Base-by-base conservation (phyloP, 495 filamentous ascomycete species). In the Letharia lupina region DNA sequence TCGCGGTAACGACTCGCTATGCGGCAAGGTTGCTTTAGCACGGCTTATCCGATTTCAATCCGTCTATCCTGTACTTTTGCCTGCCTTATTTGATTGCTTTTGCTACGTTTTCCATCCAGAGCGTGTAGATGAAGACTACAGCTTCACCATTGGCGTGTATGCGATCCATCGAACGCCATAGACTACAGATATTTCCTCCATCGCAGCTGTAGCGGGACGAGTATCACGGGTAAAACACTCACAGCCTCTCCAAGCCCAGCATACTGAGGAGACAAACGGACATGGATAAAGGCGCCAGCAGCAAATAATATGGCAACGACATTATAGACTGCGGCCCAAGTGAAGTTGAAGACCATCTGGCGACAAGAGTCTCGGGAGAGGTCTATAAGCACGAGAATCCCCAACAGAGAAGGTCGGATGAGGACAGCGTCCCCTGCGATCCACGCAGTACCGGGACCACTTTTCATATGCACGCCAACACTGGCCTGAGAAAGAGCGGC, bases 231-330 rank as follows among this genome's bases (percentile, higher is more conserved):
- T 70, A 90, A 63, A 0, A 93, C 87, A 70, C 90, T 93, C 3
- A 91, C 87, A 35, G 91, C 66, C 78, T 93, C 89, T 0, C 90
- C 90, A 39, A 92, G 70, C 0, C 89, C 90, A 0, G 90, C 90
- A 80, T 83, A 93, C 72, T 83, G 74, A 0, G 90, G 90, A 37
- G 86, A 82, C 73, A 94, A 90, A 47, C 87, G 76, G 2, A 78
- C 80, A 66, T 78, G 69, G 2, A 83, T 80, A 70, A 92, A 90
- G 0, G 86, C 87, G 0, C 89, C 90, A 2, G 86, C 84, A 8
- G 82, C 88, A 6, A 91, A 79, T 61, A 91, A 72, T 13, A 94
- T 78, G 0, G 90, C 90, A 68, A 90, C 83, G 13, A 85, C 52
- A 68, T 94, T 93, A 73, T 93, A 94, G 0, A 90, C 74, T 50